phyloP scores from a whole-genome alignment of 305 asterid species.

The Salvia sclarea region DNA sequence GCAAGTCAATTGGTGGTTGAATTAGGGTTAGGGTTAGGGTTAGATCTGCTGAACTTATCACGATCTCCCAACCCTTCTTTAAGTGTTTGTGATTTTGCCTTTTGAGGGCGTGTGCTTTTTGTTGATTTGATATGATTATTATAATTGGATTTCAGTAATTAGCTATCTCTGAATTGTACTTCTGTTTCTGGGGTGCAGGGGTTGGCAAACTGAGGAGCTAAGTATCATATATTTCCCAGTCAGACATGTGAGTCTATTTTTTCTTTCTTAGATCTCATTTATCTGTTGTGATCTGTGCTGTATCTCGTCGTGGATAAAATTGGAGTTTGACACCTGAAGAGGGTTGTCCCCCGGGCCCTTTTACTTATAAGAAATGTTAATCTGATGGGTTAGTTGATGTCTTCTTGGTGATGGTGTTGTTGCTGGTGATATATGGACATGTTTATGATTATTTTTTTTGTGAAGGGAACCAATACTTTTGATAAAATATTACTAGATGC shows the following conservation, averaged over 20 bases:
- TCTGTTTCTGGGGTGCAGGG: slow-evolving; percentile 26
- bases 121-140: slow-evolving; percentile 17
- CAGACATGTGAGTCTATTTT: slow-evolving; percentile 36
- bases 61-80: not conserved
- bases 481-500: too few relatives aligned
- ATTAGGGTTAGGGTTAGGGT: slow-evolving; percentile 36
- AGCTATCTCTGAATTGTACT: slow-evolving; percentile 11
- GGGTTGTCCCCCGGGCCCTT: too few relatives aligned
- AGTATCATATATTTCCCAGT: slow-evolving; percentile 27
- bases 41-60: slow-evolving; percentile 33
- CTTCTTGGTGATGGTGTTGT: too few relatives aligned
- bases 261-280: slow-evolving; percentile 32
- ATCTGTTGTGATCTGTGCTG: slow-evolving; percentile 21
- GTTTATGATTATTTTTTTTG: too few relatives aligned
- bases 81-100: not conserved
- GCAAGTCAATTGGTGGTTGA: slow-evolving; percentile 30
- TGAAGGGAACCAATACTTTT: too few relatives aligned
- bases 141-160: slow-evolving; percentile 10
- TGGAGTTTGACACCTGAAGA: slow-evolving; percentile 5
- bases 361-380: too few relatives aligned
- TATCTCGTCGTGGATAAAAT: slow-evolving; percentile 7
- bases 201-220: slow-evolving; percentile 33
- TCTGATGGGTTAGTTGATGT: too few relatives aligned
- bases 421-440: too few relatives aligned
- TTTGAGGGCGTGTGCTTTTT: slow-evolving; percentile 6